Evolutionary conservation across 2,329 filamentous ascomycete genomes (phyloP), one percentile per base, ranked within the genome.

Genomic region (Arachnopeziza araneosa): DNA sequence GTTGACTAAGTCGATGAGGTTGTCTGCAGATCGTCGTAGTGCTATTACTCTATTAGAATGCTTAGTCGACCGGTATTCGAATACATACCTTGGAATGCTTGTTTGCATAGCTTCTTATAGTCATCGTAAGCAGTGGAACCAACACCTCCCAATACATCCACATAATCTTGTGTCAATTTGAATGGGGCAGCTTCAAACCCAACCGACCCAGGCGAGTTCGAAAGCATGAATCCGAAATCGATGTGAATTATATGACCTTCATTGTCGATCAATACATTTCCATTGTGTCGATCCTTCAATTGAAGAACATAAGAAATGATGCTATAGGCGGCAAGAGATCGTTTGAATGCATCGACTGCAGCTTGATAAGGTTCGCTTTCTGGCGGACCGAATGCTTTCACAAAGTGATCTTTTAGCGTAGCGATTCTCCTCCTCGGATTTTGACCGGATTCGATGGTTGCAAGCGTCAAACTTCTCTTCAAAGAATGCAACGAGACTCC

Each of bases 221-320:
- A 93, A 36, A 95, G 79, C 89, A 95, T 93, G 73, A 95, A 95
- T 58, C 90, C 90, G 73, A 95, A 95, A 74, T 95, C 90, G 63
- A 95, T 95, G 71, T 95, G 90, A 62, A 95, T 86, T 59, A 93
- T 92, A 71, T 95, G 90, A 10, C 90, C 90, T 72, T 91, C 87
- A 69, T 89, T 91, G 73, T 93, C 90, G 68, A 95, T 89, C 61
- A 95, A 81, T 17, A 95, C 88, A 70, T 95, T 95, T 58, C 90
- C 90, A 71, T 95, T 95, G 73, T 95, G 90, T 14, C 90, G 82
- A 70, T 95, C 90, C 72, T 95, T 95, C 61, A 95, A 83, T 74
- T 95, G 90, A 57, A 95, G 78, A 55, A 95, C 79, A 71, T 95
- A 95, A 60, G 86, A 90, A 63, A 95, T 91, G 65, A 93, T 86